Conservation (phyloP, 139 green algal species). For the Chlamydomonas sp. region DNA sequence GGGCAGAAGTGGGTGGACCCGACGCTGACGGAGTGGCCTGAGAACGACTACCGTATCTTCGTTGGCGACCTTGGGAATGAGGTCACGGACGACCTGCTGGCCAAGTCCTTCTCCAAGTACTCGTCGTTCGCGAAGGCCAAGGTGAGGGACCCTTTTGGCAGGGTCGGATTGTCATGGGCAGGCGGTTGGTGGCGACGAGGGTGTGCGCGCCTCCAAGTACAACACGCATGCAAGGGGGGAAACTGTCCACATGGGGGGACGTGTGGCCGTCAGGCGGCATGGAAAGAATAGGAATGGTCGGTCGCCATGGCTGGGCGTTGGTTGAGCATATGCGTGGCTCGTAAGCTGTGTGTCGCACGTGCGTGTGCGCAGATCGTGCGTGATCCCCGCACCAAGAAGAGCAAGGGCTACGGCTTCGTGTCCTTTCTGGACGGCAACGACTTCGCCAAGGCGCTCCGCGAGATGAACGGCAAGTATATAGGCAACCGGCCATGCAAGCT, state of each 20-base stretch:
- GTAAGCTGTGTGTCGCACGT: background rate
- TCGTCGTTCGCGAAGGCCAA: constrained; percentile 90
- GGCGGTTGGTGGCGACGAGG: too few species aligned
- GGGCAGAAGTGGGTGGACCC: constrained; percentile 82
- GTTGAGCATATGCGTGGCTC: background rate
- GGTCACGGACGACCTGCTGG: constrained; percentile 89
- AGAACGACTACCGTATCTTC: constrained; percentile 97
- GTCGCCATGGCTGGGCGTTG: too few species aligned
- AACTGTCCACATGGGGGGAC: too few species aligned
- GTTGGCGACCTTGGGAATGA: constrained; percentile 97
- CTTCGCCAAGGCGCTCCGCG: constrained; percentile 82
- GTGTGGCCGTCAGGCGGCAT: too few species aligned
- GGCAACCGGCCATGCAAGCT: constrained; percentile 93
- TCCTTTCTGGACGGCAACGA: constrained; percentile 85
- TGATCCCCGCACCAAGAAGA: constrained; percentile 82
- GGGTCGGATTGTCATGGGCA: background rate
- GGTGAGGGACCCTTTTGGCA: constrained; percentile 41
- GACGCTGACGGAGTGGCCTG: constrained; percentile 88
- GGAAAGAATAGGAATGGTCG: too few species aligned
- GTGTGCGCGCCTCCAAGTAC: too few species aligned
- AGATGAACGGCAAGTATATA: constrained; percentile 94
- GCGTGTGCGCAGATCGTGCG: constrained; percentile 72
- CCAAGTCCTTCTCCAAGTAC: constrained; percentile 78
- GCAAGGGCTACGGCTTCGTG: constrained; percentile 96
- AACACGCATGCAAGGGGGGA: too few species aligned